Conservation (phyloP, 176 grass and related monocot species). For the barley (Hordeum vulgare) region MorexV3_pseudomolecules_assembly NC_058519.1:425105501-425106000, state of each 20-base stretch:
- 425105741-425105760: not conserved
- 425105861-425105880: not conserved
- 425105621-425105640: not conserved
- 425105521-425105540: not conserved
- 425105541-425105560: not conserved
- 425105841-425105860: not conserved
- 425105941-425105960: not conserved
- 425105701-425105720: not conserved
- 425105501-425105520: not conserved
- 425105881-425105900: not conserved
- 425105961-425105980: not conserved
- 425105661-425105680: not conserved
- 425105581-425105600: not conserved
- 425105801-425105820: not conserved
- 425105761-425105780: not conserved
- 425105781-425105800: not conserved
- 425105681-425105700: not conserved
- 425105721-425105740: not conserved
- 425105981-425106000: not conserved
- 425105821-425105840: not conserved
- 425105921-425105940: not conserved
- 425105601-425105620: not conserved
- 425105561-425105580: not conserved
- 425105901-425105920: slow-evolving; percentile 1
- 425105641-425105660: not conserved